Conservation (phyloP, 768 basidiomycete species). For the Pleurotus cornucopiae region DNA sequence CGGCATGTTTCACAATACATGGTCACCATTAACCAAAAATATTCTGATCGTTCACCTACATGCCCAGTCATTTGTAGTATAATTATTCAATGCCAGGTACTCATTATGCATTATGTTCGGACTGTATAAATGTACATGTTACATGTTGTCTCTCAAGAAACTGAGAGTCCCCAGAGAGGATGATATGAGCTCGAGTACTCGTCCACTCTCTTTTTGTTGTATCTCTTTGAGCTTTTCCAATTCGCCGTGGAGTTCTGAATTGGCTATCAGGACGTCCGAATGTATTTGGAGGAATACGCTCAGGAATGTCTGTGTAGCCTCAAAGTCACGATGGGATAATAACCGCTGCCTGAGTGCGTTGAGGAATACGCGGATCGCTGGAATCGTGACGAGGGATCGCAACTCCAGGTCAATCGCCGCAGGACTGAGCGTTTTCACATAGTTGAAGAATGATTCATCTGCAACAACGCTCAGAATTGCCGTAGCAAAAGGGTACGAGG, state of each 20-base stretch:
- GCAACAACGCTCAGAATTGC: slow-evolving; percentile 2
- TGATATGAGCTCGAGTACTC: slow-evolving; percentile 71
- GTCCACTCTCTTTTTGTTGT: slow-evolving; percentile 74
- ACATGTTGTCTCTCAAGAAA: slow-evolving; percentile 71
- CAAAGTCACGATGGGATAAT: slow-evolving; percentile 82
- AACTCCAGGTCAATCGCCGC: slow-evolving; percentile 90
- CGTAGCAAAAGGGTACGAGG: neutral
- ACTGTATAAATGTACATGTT: slow-evolving; percentile 10
- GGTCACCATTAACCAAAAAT: neutral
- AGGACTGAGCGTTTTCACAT: slow-evolving; percentile 83
- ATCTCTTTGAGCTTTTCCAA: slow-evolving; percentile 57
- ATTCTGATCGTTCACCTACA: neutral
- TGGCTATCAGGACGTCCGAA: slow-evolving; percentile 72
- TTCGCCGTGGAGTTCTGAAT: slow-evolving; percentile 55
- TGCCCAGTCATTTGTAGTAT: no score
- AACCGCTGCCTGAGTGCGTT: slow-evolving; percentile 71
- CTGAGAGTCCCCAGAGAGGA: slow-evolving; percentile 71
- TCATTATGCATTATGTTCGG: no score
- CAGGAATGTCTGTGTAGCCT: slow-evolving; percentile 88
- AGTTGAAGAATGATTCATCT: slow-evolving; percentile 83
- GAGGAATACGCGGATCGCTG: slow-evolving; percentile 66
- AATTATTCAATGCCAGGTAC: no score
- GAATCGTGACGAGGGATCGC: slow-evolving; percentile 66
- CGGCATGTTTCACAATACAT: neutral
- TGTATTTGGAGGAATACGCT: slow-evolving; percentile 83